Percentiles rank a stretch among this genome's conserved stretches.
Conservation (phyloP, 495 filamentous ascomycete species). For the Tuber borchii region DNA sequence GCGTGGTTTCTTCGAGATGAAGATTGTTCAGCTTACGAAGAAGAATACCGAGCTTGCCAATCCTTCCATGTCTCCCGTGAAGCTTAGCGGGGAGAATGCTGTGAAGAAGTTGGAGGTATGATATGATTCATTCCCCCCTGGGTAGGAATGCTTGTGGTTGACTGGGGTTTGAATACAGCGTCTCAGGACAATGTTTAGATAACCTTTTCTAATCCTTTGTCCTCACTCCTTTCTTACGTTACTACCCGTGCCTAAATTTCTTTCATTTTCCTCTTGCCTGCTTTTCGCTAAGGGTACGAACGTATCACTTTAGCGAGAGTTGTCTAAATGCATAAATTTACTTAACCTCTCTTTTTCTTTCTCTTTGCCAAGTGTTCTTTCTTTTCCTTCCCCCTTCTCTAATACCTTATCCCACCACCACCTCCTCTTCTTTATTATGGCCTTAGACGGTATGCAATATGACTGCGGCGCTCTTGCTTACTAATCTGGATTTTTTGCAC, state of each 20-base stretch:
- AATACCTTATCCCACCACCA: background rate
- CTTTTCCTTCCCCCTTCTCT: background rate
- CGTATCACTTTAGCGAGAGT: background rate
- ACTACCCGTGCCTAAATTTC: background rate
- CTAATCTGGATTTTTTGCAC: background rate
- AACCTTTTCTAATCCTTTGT: background rate
- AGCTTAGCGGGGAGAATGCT: conserved; percentile 66
- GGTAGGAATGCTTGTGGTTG: background rate
- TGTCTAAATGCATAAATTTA: background rate
- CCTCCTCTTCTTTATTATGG: background rate
- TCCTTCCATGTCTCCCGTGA: conserved; percentile 67
- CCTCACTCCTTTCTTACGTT: background rate
- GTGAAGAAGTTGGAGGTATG: conserved; percentile 57
- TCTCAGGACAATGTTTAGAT: background rate
- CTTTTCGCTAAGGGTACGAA: background rate
- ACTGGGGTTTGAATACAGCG: background rate
- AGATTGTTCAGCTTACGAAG: conserved; percentile 77
- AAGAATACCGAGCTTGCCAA: conserved; percentile 87
- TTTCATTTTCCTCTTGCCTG: background rate
- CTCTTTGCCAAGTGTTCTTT: background rate
- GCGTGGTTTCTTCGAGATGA: conserved; percentile 83
- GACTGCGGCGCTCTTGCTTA: background rate
- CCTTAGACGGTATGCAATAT: background rate
- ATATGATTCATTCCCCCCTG: background rate
- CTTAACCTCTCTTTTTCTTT: background rate